Conservation (phyloP, 2,329 filamentous ascomycete species). For the Exophiala lecanii-corni region DNA sequence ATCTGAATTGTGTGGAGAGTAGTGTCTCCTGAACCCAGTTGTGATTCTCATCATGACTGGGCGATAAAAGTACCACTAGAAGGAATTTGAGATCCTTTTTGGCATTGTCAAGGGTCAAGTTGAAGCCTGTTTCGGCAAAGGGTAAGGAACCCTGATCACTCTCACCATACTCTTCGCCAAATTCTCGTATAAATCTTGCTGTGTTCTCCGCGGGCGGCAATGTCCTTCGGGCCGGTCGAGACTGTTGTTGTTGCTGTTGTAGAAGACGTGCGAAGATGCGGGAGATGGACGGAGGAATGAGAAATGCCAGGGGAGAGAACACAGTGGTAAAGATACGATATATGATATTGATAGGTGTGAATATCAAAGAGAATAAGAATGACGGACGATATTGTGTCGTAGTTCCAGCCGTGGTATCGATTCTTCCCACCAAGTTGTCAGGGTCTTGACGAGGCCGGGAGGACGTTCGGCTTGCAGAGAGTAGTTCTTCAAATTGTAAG, state of each 20-base stretch:
- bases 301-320: slow-evolving; percentile 74
- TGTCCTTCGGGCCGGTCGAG: slow-evolving; percentile 59
- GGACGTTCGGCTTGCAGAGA: slow-evolving; percentile 35
- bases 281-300: slow-evolving; percentile 55
- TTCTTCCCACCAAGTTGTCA: slow-evolving; percentile 42
- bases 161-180: slow-evolving; percentile 85
- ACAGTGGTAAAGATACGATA: slow-evolving; percentile 65
- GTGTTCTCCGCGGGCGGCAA: slow-evolving; percentile 84
- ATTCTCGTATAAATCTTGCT: slow-evolving; percentile 82
- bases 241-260: slow-evolving; percentile 64
- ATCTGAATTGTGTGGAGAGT: slow-evolving; percentile 66
- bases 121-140: slow-evolving; percentile 84
- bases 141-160: slow-evolving; percentile 53
- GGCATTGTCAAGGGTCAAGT: slow-evolving; percentile 81
- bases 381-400: slow-evolving; percentile 66
- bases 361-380: slow-evolving; percentile 69
- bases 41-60: slow-evolving; percentile 89
- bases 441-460: slow-evolving; percentile 19
- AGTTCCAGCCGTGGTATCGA: slow-evolving; percentile 69
- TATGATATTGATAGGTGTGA: slow-evolving; percentile 75
- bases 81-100: slow-evolving; percentile 90
- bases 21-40: slow-evolving; percentile 79
- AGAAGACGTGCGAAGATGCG: slow-evolving; percentile 72
- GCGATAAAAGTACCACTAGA: slow-evolving; percentile 79
- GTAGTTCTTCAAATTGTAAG: slow-evolving; percentile 57